Evolutionary conservation across 139 green algal species (phyloP).

Genomic region (Haematococcus lacustris): DNA sequence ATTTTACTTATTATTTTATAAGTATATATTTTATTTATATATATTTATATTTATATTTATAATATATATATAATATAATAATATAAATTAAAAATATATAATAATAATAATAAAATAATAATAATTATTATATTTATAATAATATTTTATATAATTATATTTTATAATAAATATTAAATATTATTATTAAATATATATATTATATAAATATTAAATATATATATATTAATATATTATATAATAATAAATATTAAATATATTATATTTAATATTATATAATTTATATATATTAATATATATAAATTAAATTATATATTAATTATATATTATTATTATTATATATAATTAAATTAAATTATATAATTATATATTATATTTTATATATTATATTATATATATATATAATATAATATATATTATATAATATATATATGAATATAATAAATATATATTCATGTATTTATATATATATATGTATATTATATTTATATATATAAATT

Average conservation of each 20-base stretch:
- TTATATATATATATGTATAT: conserved; percentile 28
- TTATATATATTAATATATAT: conserved; percentile 45
- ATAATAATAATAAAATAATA: conserved; percentile 37
- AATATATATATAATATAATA: conserved; percentile 17
- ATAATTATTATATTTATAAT: too few species aligned
- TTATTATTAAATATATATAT: conserved; percentile 53
- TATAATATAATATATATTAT: conserved; percentile 33
- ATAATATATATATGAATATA: conserved; percentile 41
- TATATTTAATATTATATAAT: conserved; percentile 53
- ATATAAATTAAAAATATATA: conserved; percentile 27
- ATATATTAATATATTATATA: conserved; percentile 40
- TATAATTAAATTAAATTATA: conserved; percentile 40
- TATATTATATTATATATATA: conserved; percentile 6
- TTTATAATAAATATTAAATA: conserved; percentile 31
- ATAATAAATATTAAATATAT: conserved; percentile 38
- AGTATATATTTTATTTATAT: too few species aligned
- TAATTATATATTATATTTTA: conserved; percentile 42
- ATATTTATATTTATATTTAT: conserved; percentile 24
- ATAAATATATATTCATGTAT: conserved; percentile 13
- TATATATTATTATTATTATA: conserved; percentile 42
- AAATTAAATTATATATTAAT: conserved; percentile 32
- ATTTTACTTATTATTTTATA: too few species aligned
- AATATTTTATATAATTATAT: too few species aligned
- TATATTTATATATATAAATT: conserved; percentile 15
- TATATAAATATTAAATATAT: conserved; percentile 46